Conservation (phyloP, 352 stramenopile species). For the Globisporangium acanthophoron region DNA sequence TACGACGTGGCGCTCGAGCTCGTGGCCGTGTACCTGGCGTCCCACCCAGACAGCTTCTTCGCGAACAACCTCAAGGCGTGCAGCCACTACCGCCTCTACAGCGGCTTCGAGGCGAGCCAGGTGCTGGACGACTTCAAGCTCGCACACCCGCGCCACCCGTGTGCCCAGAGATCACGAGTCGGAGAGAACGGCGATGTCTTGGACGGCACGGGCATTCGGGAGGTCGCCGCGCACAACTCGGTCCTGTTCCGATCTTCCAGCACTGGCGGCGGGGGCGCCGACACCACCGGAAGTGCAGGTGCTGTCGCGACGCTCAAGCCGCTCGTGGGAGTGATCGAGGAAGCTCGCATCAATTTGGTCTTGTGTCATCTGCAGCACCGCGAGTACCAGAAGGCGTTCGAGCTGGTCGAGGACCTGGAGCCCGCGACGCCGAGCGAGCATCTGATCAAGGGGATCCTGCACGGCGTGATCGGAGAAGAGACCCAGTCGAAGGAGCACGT, state of each 20-base stretch:
- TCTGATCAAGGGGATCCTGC: conserved; percentile 54
- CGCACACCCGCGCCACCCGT: conserved; percentile 35
- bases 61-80: conserved; percentile 67
- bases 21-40: conserved; percentile 45
- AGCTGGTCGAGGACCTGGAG: conserved; percentile 53
- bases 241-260: conserved; percentile 30
- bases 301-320: conserved; percentile 19
- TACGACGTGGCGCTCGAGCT: conserved; percentile 67
- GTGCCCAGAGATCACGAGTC: conserved; percentile 2
- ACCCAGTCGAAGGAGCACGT: conserved; percentile 57
- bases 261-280: neutral
- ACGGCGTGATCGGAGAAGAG: conserved; percentile 54
- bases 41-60: conserved; percentile 50
- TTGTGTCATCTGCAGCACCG: conserved; percentile 42
- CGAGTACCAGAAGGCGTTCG: conserved; percentile 45
- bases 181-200: neutral
- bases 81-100: conserved; percentile 54
- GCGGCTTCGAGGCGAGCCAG: conserved; percentile 43
- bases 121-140: conserved; percentile 84
- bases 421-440: conserved; percentile 32
- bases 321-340: conserved; percentile 36
- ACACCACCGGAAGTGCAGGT: neutral
- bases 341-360: conserved; percentile 52
- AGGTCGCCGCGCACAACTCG: conserved; percentile 49
- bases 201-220: conserved; percentile 19